Base-by-base conservation (phyloP, 2,329 filamentous ascomycete genomes). In the Celoporthe dispersa region DNA sequence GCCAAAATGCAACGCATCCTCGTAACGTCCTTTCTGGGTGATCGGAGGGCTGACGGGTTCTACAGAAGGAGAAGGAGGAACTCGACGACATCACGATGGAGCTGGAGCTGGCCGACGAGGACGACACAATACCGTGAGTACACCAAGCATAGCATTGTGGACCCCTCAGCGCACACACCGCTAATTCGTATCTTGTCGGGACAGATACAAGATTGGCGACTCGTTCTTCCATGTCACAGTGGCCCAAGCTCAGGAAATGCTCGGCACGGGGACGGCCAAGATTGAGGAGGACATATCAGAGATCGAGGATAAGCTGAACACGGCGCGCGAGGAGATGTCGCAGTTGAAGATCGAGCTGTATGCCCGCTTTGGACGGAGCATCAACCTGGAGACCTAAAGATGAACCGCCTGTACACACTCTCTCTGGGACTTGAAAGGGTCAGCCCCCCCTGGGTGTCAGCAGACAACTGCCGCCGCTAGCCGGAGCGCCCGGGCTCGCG, bases 51-150 rank as follows among this genome's bases (percentile, higher is more conserved):
- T 77, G 68, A 77, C 64, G 12, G 62, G 5, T 28, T 25, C 22
- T 74, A 68, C 77, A 98, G 95, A 98, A 98, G 84, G 95, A 98
- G 81, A 98, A 98, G 83, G 96, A 99, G 81, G 96, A 98, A 78
- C 88, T 98, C 3, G 94, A 98, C 79, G 96, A 99, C 80, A 88
- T 99, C 68, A 92, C 91, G 1, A 93, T 87, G 67, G 96, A 99
- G 80, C 86, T 99, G 62, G 96, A 99, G 82, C 89, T 99, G 25
- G 93, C 94, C 66, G 95, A 98, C 80, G 96, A 99, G 80, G 95
- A 98, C 76, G 94, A 97, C 67, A 90, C 92, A 77, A 90, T 99
- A 31, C 94, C 93, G 92, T 98, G 87, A 79, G 91, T 83, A 33
- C 37, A 28, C 31, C n/a, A 14, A 19, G 25, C 33, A 22, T 39